Conservation (phyloP, 305 asterid species). For the Solanum chacoense region DNA sequence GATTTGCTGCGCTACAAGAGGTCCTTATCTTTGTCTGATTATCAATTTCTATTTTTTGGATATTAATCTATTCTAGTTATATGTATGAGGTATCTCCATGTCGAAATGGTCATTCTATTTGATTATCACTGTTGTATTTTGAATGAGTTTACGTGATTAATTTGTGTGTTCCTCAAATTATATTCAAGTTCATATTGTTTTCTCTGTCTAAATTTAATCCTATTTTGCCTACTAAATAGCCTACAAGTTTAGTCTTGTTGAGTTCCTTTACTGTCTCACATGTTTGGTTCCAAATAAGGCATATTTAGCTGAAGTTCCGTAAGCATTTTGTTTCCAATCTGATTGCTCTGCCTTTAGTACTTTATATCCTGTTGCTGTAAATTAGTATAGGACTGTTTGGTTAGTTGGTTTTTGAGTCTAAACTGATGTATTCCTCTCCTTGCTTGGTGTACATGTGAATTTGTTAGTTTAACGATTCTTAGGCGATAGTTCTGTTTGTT, state of each 20-base stretch:
- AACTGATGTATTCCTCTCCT: background rate
- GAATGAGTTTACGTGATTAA: background rate
- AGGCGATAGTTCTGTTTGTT: background rate
- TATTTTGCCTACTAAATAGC: background rate
- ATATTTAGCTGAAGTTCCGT: background rate
- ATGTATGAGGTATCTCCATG: background rate
- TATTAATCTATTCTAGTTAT: background rate
- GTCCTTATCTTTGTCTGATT: background rate
- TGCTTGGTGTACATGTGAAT: background rate
- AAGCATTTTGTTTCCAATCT: background rate
- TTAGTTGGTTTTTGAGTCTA: background rate
- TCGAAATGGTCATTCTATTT: background rate
- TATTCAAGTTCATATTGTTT: background rate
- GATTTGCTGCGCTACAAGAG: background rate
- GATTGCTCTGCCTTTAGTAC: background rate
- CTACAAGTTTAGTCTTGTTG: background rate
- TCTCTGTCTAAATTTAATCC: background rate
- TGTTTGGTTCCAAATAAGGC: background rate
- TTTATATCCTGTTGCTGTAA: background rate
- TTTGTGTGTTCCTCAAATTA: background rate
- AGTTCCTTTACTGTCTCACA: background rate
- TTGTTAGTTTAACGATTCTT: background rate
- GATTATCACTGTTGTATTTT: background rate
- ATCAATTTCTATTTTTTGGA: background rate
- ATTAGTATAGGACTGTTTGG: background rate